A percentile compares a stretch with the other conserved stretches of the same genome.
Conservation (phyloP, 805 yeast genomes). For the Metschnikowia noctiluminum region DNA sequence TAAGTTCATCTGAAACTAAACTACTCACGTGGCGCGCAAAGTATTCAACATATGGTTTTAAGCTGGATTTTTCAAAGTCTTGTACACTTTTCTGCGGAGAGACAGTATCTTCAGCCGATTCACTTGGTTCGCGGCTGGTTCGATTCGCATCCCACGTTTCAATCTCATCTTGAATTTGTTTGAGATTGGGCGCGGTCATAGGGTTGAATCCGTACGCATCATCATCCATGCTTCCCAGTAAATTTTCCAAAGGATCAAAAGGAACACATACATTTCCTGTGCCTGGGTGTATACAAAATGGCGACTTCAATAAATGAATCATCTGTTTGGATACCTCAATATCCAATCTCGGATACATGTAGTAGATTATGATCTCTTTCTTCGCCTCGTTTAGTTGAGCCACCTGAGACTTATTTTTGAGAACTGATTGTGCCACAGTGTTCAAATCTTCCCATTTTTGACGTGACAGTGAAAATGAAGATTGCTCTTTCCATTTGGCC, state of each 20-base stretch:
- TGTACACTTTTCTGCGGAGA: conserved; percentile 18
- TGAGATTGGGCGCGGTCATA: conserved; percentile 70
- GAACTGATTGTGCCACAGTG: conserved; percentile 42
- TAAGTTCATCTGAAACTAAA: conserved; percentile 54
- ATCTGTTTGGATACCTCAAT: conserved; percentile 87
- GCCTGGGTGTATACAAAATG: conserved; percentile 94
- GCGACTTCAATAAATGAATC: conserved; percentile 90
- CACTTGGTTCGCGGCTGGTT: conserved; percentile 27
- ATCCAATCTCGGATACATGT: conserved; percentile 89
- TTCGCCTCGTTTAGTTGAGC: conserved; percentile 61
- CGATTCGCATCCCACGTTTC: conserved; percentile 45
- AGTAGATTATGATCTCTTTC: conserved; percentile 76
- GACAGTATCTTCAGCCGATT: conserved; percentile 22
- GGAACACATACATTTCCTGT: conserved; percentile 97
- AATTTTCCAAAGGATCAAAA: conserved; percentile 47
- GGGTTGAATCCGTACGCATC: conserved; percentile 67
- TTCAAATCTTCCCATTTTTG: conserved; percentile 83
- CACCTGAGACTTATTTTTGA: conserved; percentile 46
- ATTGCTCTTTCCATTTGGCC: conserved; percentile 51
- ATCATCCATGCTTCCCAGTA: conserved; percentile 31
- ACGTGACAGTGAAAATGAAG: conserved; percentile 39
- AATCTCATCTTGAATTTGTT: conserved; percentile 60
- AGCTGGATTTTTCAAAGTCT: conserved; percentile 62
- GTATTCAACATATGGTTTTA: conserved; percentile 66
- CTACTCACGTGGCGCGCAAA: conserved; percentile 62